These are phyloP conservation scores for Barbarea vulgaris DNA, from an alignment of 345 rosid genomes.

Conservation along the genomic window DNA sequence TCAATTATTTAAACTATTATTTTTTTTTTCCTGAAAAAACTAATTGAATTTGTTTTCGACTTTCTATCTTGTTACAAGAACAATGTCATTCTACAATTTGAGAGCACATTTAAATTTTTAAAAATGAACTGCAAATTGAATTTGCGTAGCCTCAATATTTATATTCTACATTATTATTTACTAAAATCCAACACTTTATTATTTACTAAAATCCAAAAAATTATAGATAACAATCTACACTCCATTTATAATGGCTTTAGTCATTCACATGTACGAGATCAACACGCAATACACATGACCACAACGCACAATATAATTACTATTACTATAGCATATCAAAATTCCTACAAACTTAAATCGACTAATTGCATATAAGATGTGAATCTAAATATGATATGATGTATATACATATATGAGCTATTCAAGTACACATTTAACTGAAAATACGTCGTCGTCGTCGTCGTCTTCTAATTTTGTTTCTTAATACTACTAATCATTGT, in stretches of 20 bases:
- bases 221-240: not conserved
- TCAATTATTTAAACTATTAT: conserved; percentile 1
- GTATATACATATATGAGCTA: not conserved
- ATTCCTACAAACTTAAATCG: not conserved
- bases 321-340: not conserved
- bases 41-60: not conserved
- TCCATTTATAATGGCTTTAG: not conserved
- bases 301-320: not conserved
- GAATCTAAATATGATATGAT: not conserved
- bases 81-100: conserved; percentile 2
- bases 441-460: not conserved
- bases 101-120: not conserved
- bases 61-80: conserved; percentile 10
- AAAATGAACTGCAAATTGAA: not conserved
- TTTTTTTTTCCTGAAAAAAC: not conserved
- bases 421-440: not conserved
- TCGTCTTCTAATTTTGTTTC: not conserved
- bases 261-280: not conserved
- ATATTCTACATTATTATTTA: not conserved
- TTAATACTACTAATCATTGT: conserved; percentile 28
- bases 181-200: not conserved
- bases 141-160: no score
- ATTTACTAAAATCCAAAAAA: conserved; percentile 1
- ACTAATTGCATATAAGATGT: not conserved
- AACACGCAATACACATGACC: conserved; percentile 6